These are phyloP conservation scores for Pseudocercospora pini-densiflorae DNA, from an alignment of 2,329 filamentous ascomycete genomes.

Conservation along the genomic window DNA sequence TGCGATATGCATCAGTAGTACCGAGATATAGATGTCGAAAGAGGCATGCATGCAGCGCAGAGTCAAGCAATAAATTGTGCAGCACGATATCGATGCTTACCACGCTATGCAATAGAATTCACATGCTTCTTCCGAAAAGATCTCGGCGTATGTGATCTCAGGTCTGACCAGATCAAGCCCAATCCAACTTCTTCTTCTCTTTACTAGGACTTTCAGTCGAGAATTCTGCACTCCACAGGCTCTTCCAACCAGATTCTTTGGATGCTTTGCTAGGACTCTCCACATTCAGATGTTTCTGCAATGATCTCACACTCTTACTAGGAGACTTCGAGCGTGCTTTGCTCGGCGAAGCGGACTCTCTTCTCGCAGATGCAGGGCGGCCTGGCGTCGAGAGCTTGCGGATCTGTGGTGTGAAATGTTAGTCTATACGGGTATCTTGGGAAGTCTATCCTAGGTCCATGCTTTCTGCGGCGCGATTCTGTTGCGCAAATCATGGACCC, in stretches of 20 bases:
- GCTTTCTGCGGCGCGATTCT: slow-evolving; percentile 39
- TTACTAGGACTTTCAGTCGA: slow-evolving; percentile 40
- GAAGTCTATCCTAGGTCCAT: slow-evolving; percentile 32
- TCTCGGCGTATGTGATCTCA: background rate
- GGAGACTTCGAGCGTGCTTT: slow-evolving; percentile 34
- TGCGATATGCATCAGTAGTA: background rate
- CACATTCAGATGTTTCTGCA: slow-evolving; percentile 35
- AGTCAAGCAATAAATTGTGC: background rate
- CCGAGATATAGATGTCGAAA: too few species aligned
- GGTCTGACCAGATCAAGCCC: slow-evolving; percentile 8
- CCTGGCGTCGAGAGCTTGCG: slow-evolving; percentile 20
- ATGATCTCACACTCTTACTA: slow-evolving; percentile 37
- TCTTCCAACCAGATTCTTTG: slow-evolving; percentile 35
- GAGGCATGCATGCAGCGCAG: background rate
- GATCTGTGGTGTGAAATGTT: slow-evolving; percentile 19
- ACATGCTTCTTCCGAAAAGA: too few species aligned
- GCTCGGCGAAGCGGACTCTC: slow-evolving; percentile 20
- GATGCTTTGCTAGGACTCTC: slow-evolving; percentile 14
- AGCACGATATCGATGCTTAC: background rate
- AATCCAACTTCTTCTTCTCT: slow-evolving; percentile 29
- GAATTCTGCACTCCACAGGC: slow-evolving; percentile 39
- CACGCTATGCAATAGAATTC: slow-evolving; percentile 9
- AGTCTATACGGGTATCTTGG: slow-evolving; percentile 10
- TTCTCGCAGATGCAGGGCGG: slow-evolving; percentile 6
- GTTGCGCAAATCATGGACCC: slow-evolving; percentile 38